Evolutionary conservation across 2,329 filamentous ascomycete species (phyloP), one percentile per base, ranked within the genome.

Genomic region (Phyllosticta ampelicida): DNA sequence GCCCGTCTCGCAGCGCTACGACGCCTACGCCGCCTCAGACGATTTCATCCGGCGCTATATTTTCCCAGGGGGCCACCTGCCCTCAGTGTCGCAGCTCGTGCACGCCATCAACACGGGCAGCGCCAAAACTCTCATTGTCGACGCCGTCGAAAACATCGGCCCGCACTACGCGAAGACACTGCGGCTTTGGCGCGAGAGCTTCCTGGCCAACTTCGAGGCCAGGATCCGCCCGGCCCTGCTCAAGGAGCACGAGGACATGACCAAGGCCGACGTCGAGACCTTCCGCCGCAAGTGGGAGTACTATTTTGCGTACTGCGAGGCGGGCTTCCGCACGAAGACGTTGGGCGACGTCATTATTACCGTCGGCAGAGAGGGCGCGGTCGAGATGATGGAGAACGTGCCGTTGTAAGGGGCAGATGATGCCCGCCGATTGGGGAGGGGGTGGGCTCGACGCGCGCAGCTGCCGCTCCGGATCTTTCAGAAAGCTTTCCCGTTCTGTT

Each of bases 41-140:
- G 86, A 89, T 66, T 90, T 90, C 70, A 89, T 90, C 66, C 81
- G 85, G 59, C 83, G 84, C 61, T 88, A 90, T 71, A 89, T 90
- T 57, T 90, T 90, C 70, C 87, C 86, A 0, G 86, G 86, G n/a
- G 87, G 86, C 0, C 85, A 89, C 65, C 73, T 90, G 67, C 65
- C 88, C 74, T 49, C 90, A 80, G 59, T 86, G 73, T 63, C 83
- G 77, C 65, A 96, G 75, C 60, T 85, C 72, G n/a, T 85, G 72
- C 65, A 81, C 80, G 67, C 84, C 30, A 85, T 90, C 62, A 79
- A 77, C 48, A 75, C 75, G 23, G 83, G 83, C 30, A 86, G 84
- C 0, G 70, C 76, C 9, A 82, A 83, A 0, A 80, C 79, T 0
- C 74, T 90, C 6, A 79, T 89, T 11, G 78, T 89, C 0, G 85